Base-by-base conservation (phyloP, 2,329 filamentous ascomycete species). In the Dothideomycetidae sp. region DNA sequence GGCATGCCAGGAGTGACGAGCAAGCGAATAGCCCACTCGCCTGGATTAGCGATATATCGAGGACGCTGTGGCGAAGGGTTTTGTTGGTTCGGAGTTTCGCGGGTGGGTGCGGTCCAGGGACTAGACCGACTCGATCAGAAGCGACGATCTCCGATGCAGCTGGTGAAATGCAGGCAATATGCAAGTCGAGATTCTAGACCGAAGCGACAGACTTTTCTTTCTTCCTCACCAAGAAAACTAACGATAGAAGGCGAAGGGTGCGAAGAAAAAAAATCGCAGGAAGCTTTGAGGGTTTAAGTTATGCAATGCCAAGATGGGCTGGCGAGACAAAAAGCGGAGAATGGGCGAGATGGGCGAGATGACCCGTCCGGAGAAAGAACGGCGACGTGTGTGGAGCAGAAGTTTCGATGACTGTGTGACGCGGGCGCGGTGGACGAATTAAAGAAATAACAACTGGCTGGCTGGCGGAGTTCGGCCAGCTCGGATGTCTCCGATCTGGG, bases 1-100 rank as follows among this genome's bases (percentile, higher is more conserved):
- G 43, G 43, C 43, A 45, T 45, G 38, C 38, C 38, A 36, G 28
- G 15, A 17, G 12, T 19, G n/a, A 33, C 13, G 37, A 5, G 15
- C 31, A 26, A 7, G n/a, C 21, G 21, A n/a, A 7, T n/a, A n/a
- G 21, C 21, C n/a, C 21, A 26, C 21, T 26, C 21, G n/a, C 7
- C 21, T n/a, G n/a, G n/a, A n/a, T n/a, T n/a, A n/a, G n/a, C n/a
- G n/a, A n/a, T n/a, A n/a, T n/a, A n/a, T n/a, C n/a, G n/a, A n/a
- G n/a, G n/a, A n/a, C n/a, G n/a, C n/a, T n/a, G n/a, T n/a, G n/a
- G n/a, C n/a, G n/a, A n/a, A n/a, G n/a, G n/a, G n/a, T n/a, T n/a
- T 7, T n/a, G 21, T n/a, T n/a, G n/a, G 7, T 26, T 7, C 21
- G 21, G 21, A 26, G 7, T 26, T 26, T n/a, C 21, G n/a, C 7